Base-by-base conservation (phyloP, 2,329 filamentous ascomycete species). In the Clathrospora elynae region DNA sequence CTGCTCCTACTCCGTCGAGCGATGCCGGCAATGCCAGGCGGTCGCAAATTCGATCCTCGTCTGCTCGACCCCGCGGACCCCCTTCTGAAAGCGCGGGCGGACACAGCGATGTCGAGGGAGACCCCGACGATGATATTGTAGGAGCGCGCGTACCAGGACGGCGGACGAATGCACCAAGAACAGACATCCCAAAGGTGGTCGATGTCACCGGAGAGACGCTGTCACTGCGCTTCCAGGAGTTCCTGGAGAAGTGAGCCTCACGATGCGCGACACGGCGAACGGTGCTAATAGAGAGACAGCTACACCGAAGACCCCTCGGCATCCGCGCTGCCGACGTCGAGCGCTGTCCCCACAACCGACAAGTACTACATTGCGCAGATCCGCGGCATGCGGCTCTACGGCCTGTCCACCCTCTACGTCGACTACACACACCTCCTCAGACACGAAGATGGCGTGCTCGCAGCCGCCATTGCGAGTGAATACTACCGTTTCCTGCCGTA, bases 401-500 rank as follows among this genome's bases (percentile, higher is more conserved):
- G 83, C 52, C 79, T 92, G n/a, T 92, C 88, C 1, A 93, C 88
- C 5, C 83, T 93, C 44, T 95, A 93, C 67, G 82, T 95, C 62
- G 89, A 95, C 73, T 93, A 85, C 72, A 88, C 85, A 55, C 93
- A 99, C 70, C 76, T 99, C 19, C 81, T 84, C 42, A 80, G 83
- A 23, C 86, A 85, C 69, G 84, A 87, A 60, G 87, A 91, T 56
- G 88, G 87, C 38, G 85, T 87, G 44, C 76, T 99, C 37, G 90
- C 92, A 28, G 85, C 89, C 49, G 92, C 90, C 35, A 87, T 97
- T 50, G 86, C 90, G 55, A 85, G 84, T 59, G 87, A 95, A 64
- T 97, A 96, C 76, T 97, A 96, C 71, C 88, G 93, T 56, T 96
- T 96, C 68, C 79, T 95, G 16, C 93, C 93, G 2, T 99, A 93